These are phyloP conservation scores for Epicoccum nigrum DNA, from an alignment of 2,329 filamentous ascomycete species.

Conservation along the genomic window DNA sequence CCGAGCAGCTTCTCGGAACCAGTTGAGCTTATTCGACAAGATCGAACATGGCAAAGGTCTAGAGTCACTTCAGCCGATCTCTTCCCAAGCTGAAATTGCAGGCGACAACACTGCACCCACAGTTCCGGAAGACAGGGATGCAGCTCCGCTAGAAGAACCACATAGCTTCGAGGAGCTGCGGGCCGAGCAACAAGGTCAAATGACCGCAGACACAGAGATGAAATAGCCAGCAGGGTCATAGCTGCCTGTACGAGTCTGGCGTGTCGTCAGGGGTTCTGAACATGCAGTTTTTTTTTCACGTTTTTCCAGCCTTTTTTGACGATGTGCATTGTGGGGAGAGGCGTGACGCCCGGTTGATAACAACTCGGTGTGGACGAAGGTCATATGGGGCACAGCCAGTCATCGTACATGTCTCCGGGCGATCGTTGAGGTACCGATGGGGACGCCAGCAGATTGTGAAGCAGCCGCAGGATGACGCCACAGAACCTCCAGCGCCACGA, in stretches of 20 bases:
- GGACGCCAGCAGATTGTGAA: slow-evolving; percentile 15
- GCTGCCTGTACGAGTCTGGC: slow-evolving; percentile 38
- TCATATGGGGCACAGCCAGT: slow-evolving; percentile 28
- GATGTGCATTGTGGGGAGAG: slow-evolving; percentile 42
- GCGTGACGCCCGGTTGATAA: slow-evolving; percentile 36
- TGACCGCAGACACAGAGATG: slow-evolving; percentile 40
- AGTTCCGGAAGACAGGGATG: slow-evolving; percentile 45
- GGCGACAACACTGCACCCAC: slow-evolving; percentile 42
- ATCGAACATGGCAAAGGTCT: slow-evolving; percentile 77
- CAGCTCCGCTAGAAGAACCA: slow-evolving; percentile 45
- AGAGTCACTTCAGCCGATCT: slow-evolving; percentile 54
- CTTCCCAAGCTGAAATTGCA: slow-evolving; percentile 41
- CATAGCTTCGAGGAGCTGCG: slow-evolving; percentile 49
- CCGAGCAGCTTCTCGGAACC: slow-evolving; percentile 75
- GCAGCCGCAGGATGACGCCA: slow-evolving; percentile 35
- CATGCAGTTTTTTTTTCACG: slow-evolving; percentile 12
- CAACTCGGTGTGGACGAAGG: slow-evolving; percentile 17
- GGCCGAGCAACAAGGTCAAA: slow-evolving; percentile 47
- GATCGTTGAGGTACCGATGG: slow-evolving; percentile 33
- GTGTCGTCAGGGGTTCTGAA: slow-evolving; percentile 21
- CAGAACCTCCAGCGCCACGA: slow-evolving; percentile 40
- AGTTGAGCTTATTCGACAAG: slow-evolving; percentile 81
- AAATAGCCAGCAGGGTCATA: slow-evolving; percentile 35
- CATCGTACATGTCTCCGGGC: slow-evolving; percentile 35
- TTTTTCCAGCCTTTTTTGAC: slow-evolving; percentile 29